A percentile compares a stretch with the other conserved stretches of the same genome.
Evolutionary conservation across 2,329 filamentous ascomycete genomes (phyloP).

Genomic region (Aspergillus puulaauensis): DNA sequence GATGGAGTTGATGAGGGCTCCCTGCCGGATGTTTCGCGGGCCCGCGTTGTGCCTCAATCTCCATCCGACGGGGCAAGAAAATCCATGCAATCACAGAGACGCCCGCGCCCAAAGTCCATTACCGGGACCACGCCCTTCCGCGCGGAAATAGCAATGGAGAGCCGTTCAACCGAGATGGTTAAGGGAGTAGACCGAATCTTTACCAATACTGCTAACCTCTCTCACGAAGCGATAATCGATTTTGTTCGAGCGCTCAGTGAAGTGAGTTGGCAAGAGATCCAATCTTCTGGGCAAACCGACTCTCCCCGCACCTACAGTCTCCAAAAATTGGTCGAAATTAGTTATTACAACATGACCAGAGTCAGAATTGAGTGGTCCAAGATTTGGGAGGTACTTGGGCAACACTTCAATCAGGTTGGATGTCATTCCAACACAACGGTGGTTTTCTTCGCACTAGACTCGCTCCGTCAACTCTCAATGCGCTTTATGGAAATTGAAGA

Average conservation of each 20-base stretch:
- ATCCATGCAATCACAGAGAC: slow-evolving; percentile 60
- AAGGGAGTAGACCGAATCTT: slow-evolving; percentile 94
- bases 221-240: slow-evolving; percentile 90
- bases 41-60: slow-evolving; percentile 65
- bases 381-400: slow-evolving; percentile 95
- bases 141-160: slow-evolving; percentile 84
- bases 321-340: slow-evolving; percentile 97
- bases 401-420: slow-evolving; percentile 97
- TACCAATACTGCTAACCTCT: slow-evolving; percentile 90
- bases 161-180: slow-evolving; percentile 87
- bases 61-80: slow-evolving; percentile 60
- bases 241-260: slow-evolving; percentile 91
- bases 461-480: slow-evolving; percentile 92
- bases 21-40: slow-evolving; percentile 87
- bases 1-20: slow-evolving; percentile 90
- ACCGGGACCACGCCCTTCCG: slow-evolving; percentile 58
- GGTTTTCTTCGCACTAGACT: slow-evolving; percentile 96
- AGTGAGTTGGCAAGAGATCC: slow-evolving; percentile 99
- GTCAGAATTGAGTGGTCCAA: slow-evolving; percentile 98
- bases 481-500: slow-evolving; percentile 99
- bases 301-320: slow-evolving; percentile 95
- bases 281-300: slow-evolving; percentile 92
- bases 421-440: slow-evolving; percentile 96
- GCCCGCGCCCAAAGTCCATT: slow-evolving; percentile 47
- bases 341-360: slow-evolving; percentile 99